Conservation (phyloP, 148 eudicot genomes). For the Cornus suecica region DNA sequence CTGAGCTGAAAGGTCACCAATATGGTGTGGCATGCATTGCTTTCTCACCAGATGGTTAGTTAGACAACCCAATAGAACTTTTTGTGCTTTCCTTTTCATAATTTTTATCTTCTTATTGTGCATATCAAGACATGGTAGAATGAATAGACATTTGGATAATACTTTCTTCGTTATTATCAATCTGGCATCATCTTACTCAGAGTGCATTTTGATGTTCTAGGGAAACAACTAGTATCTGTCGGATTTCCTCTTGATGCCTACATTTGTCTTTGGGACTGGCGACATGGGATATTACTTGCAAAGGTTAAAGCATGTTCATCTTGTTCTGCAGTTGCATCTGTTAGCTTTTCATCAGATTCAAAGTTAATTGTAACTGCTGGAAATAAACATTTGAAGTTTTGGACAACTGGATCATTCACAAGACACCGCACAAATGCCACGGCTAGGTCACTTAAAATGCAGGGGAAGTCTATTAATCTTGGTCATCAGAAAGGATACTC, state of each 20-base stretch:
- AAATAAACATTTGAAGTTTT: conserved; percentile 43
- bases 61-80: conserved; percentile 18
- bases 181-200: background rate
- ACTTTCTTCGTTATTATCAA: background rate
- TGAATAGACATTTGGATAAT: background rate
- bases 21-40: conserved; percentile 48
- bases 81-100: background rate
- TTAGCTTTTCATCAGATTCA: conserved; percentile 43
- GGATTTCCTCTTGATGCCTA: conserved; percentile 53
- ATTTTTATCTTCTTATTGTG: background rate
- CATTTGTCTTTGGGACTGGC: conserved; percentile 59
- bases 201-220: conserved; percentile 16
- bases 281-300: conserved; percentile 30
- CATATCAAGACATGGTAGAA: background rate
- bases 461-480: conserved; percentile 34
- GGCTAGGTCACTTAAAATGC: conserved; percentile 29
- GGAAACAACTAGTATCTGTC: conserved; percentile 43
- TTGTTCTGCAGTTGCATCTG: conserved; percentile 41
- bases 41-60: conserved; percentile 64
- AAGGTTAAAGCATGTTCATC: conserved; percentile 47
- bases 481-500: conserved; percentile 35
- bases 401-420: conserved; percentile 33
- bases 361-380: conserved; percentile 50
- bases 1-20: conserved; percentile 53
- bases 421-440: conserved; percentile 32